A percentile compares a stretch with the other conserved stretches of the same genome.
Conservation (phyloP, 345 rosid genomes). For the Cardamine resedifolia region DNA sequence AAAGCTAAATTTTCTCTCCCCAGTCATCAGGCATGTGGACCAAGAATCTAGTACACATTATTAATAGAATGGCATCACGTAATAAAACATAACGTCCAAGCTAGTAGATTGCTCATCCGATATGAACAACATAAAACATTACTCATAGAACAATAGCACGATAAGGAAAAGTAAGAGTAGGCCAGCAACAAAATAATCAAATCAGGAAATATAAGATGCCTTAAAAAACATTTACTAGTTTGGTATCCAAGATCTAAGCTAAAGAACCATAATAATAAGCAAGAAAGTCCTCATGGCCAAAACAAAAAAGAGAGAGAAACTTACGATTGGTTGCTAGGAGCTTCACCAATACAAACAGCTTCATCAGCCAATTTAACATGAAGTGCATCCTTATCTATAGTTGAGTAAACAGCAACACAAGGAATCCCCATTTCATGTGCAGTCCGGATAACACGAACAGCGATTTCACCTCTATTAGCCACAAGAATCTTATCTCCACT, state of each 20-base stretch:
- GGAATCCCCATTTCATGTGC: slow-evolving; percentile 98
- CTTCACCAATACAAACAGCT: slow-evolving; percentile 98
- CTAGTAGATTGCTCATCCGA: neutral
- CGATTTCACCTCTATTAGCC: slow-evolving; percentile 96
- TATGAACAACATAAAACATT: neutral
- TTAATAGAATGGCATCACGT: neutral
- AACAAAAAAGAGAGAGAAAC: slow-evolving; percentile 27
- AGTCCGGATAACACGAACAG: slow-evolving; percentile 90
- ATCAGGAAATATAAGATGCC: neutral
- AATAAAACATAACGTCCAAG: neutral
- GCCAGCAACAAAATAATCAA: neutral
- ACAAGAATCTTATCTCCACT: slow-evolving; percentile 79
- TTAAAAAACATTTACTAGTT: neutral
- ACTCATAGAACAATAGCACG: neutral
- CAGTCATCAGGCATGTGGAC: neutral
- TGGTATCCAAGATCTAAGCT: neutral
- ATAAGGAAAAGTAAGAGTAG: neutral
- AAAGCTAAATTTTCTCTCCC: neutral
- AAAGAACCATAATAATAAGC: neutral
- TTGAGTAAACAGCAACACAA: slow-evolving; percentile 96
- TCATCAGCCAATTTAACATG: slow-evolving; percentile 96
- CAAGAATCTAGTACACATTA: neutral
- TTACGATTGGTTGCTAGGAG: slow-evolving; percentile 96
- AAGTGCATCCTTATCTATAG: slow-evolving; percentile 93
- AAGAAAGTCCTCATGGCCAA: neutral